A percentile compares a stretch with the other conserved stretches of the same genome.
Conservation (phyloP, 768 basidiomycete genomes). For the Leccinellum rugosiceps region DNA sequence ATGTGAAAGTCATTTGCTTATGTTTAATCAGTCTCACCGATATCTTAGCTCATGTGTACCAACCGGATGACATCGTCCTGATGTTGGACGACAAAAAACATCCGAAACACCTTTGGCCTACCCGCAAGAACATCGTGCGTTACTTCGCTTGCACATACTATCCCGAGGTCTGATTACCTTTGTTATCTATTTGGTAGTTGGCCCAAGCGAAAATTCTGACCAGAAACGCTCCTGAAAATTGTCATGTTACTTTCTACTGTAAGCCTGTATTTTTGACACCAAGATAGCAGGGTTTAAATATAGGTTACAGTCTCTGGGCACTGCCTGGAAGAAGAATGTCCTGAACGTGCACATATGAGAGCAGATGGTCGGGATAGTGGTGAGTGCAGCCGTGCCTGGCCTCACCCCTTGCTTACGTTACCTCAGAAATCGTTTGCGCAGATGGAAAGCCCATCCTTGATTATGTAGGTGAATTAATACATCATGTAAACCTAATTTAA, state of each 20-base stretch:
- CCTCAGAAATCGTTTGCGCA: slow-evolving; percentile 20
- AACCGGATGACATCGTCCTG: slow-evolving; percentile 36
- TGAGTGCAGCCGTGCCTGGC: slow-evolving; percentile 12
- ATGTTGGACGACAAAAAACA: slow-evolving; percentile 38
- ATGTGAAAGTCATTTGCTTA: background rate
- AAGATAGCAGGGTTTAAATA: background rate
- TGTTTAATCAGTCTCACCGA: background rate
- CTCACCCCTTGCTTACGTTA: background rate
- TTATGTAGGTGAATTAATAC: slow-evolving; percentile 11
- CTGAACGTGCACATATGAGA: slow-evolving; percentile 34
- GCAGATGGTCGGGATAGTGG: slow-evolving; percentile 50
- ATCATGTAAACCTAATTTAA: background rate
- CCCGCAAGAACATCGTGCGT: slow-evolving; percentile 43
- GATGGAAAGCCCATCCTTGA: slow-evolving; percentile 22
- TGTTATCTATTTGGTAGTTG: slow-evolving; percentile 22
- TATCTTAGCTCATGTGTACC: slow-evolving; percentile 38
- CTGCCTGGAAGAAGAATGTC: slow-evolving; percentile 11
- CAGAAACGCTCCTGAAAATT: slow-evolving; percentile 38
- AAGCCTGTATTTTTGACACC: slow-evolving; percentile 3
- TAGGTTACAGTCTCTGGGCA: slow-evolving; percentile 10
- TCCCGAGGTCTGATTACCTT: background rate
- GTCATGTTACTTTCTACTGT: slow-evolving; percentile 58
- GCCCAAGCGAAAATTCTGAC: slow-evolving; percentile 40
- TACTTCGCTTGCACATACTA: background rate
- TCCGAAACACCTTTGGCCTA: slow-evolving; percentile 38